These are phyloP conservation scores for Jaapia argillacea DNA, from an alignment of 768 basidiomycete species.

Conservation along the genomic window DNA sequence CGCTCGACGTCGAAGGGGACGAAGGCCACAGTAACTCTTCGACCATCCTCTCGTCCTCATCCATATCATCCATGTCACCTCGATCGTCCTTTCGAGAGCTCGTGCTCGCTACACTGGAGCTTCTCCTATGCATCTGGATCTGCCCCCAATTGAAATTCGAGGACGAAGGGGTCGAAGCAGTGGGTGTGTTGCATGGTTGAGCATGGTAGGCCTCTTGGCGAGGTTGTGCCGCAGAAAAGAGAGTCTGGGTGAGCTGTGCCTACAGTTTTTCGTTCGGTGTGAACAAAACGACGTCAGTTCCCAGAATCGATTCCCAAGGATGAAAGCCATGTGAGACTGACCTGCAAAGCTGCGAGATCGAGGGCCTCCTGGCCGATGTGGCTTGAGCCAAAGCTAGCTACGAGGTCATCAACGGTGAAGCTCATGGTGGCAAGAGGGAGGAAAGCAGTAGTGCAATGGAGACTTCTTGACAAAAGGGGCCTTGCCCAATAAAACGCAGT, in stretches of 20 bases:
- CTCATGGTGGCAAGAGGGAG: too few species aligned
- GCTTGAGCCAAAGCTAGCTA: conserved; percentile 32
- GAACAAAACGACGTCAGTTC: background rate
- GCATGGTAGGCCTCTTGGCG: conserved; percentile 22
- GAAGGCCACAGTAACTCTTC: conserved; percentile 32
- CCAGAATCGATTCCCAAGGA: conserved; percentile 13
- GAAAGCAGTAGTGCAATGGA: too few species aligned
- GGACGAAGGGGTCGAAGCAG: conserved; percentile 23
- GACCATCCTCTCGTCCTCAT: conserved; percentile 33
- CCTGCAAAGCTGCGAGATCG: conserved; percentile 39
- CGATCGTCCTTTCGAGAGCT: conserved; percentile 15
- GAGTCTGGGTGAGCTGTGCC: conserved; percentile 37
- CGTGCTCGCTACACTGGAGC: conserved; percentile 14
- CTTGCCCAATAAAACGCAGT: too few species aligned
- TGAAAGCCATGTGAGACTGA: too few species aligned
- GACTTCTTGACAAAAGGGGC: too few species aligned
- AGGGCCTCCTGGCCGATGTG: conserved; percentile 46
- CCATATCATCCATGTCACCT: conserved; percentile 28
- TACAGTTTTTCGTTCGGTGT: conserved; percentile 10
- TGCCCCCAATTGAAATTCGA: conserved; percentile 12
- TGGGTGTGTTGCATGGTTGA: conserved; percentile 31
- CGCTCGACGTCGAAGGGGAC: conserved; percentile 14
- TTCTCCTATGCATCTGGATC: conserved; percentile 19
- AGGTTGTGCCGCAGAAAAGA: conserved; percentile 20
- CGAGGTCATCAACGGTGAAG: conserved; percentile 40